Evolutionary conservation across 495 filamentous ascomycete genomes (phyloP).

Genomic region (Podospora australis): DNA sequence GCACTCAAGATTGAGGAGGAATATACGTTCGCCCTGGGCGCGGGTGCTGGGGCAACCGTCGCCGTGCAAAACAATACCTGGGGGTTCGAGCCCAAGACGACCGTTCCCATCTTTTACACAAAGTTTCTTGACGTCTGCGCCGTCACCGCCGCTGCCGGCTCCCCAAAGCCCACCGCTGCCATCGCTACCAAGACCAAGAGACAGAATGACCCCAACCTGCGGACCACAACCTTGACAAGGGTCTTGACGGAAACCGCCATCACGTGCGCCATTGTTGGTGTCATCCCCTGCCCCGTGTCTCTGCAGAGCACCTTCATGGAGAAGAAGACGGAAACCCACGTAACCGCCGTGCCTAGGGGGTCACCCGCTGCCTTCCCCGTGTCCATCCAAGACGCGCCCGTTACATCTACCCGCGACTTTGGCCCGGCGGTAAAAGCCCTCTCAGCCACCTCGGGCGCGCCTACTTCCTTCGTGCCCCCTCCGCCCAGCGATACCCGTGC

Average conservation of each 20-base stretch:
- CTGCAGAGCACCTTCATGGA: slow-evolving; percentile 35
- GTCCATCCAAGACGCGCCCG: slow-evolving; percentile 11
- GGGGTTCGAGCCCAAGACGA: slow-evolving; percentile 42
- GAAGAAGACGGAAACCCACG: slow-evolving; percentile 25
- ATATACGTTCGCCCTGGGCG: slow-evolving; percentile 46
- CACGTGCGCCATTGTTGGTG: slow-evolving; percentile 32
- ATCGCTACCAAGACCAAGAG: slow-evolving; percentile 22
- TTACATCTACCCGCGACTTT: slow-evolving; percentile 2
- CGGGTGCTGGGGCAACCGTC: slow-evolving; percentile 45
- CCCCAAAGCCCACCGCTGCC: slow-evolving; percentile 11
- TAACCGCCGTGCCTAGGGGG: slow-evolving; percentile 35
- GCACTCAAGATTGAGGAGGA: too few species aligned
- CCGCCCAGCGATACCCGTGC: neutral
- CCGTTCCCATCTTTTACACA: slow-evolving; percentile 48
- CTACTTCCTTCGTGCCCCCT: slow-evolving; percentile 2
- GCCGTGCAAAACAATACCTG: slow-evolving; percentile 29
- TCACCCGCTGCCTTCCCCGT: slow-evolving; percentile 30
- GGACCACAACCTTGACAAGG: slow-evolving; percentile 28
- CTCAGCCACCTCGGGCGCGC: slow-evolving; percentile 2
- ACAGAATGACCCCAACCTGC: slow-evolving; percentile 25
- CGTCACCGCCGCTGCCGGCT: slow-evolving; percentile 12
- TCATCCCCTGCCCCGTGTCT: slow-evolving; percentile 42
- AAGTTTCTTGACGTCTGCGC: slow-evolving; percentile 44
- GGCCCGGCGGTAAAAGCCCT: neutral
- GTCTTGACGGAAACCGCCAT: slow-evolving; percentile 32